A percentile compares a stretch with the other conserved stretches of the same genome.
These are phyloP conservation scores for Suillus weaverae DNA, from an alignment of 768 basidiomycete genomes.

Conservation along the genomic window DNA sequence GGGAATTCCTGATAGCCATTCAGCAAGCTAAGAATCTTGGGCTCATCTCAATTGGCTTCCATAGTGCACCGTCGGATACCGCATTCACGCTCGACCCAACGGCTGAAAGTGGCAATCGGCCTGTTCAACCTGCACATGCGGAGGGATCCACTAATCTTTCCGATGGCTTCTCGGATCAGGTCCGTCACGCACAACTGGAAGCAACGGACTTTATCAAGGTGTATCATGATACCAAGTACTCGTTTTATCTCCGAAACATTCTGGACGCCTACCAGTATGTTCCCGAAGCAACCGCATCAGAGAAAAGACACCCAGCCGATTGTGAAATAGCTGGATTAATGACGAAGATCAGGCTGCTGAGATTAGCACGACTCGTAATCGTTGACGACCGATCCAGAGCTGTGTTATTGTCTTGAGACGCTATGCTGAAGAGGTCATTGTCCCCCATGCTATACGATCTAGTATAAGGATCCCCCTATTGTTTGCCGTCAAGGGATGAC, in stretches of 20 bases:
- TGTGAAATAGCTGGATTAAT: constrained; percentile 4
- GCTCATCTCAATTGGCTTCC: constrained; percentile 50
- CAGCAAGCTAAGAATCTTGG: constrained; percentile 41
- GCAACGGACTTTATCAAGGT: constrained; percentile 55
- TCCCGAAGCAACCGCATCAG: constrained; percentile 5
- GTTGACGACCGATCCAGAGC: constrained; percentile 48
- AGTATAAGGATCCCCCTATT: too few relatives aligned
- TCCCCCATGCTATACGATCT: neutral
- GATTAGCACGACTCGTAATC: constrained; percentile 48
- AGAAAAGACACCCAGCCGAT: neutral
- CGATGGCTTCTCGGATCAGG: constrained; percentile 16
- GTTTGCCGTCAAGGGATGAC: neutral
- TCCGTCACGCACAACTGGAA: constrained; percentile 26
- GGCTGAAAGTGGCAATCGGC: constrained; percentile 26
- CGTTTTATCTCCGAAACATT: constrained; percentile 49
- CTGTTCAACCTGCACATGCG: constrained; percentile 20
- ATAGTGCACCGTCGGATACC: constrained; percentile 29
- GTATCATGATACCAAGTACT: constrained; percentile 52
- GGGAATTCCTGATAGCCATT: constrained; percentile 48
- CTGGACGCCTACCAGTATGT: constrained; percentile 52
- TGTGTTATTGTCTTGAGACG: constrained; percentile 39
- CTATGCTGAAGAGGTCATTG: neutral
- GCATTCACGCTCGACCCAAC: constrained; percentile 15
- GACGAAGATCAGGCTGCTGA: constrained; percentile 45
- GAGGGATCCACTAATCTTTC: constrained; percentile 10